Base-by-base conservation (phyloP, 208 protist species). In the Acanthamoeba castellanii region DNA sequence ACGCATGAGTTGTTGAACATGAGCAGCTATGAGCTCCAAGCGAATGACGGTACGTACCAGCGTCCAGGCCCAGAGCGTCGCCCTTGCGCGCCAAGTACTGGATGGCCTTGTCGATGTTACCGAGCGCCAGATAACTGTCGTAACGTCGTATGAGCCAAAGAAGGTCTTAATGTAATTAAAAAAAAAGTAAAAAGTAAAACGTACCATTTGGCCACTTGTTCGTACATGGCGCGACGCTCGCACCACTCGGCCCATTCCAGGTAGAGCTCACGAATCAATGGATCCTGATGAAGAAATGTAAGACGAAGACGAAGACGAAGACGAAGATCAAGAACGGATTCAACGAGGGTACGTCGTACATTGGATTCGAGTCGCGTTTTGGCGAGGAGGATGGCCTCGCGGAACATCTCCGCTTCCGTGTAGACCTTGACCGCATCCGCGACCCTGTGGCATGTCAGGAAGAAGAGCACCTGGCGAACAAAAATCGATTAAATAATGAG, bases 161-260 rank as follows among this genome's bases (percentile, higher is more conserved):
- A n/a, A n/a, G n/a, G n/a, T n/a, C n/a, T n/a, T n/a, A n/a, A n/a
- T n/a, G n/a, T n/a, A n/a, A n/a, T n/a, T n/a, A n/a, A n/a, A n/a
- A n/a, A 47, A 45, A 68, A 37, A 30, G 84, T 18, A 47, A 32
- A 2, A 72, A 30, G 1, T 13, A 20, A 25, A 22, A n/a, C 0
- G 55, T 92, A 92, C 85, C 85, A 92, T 70, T 92, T 92, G 55
- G 85, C 85, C 16, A 34, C 85, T 27, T 92, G 85, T 52, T 92
- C 85, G 45, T 45, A 92, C 85, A 92, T 92, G n/a, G 30, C 45
- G 4, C 64, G 55, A 59, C 45, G 55, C 25, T 92, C 85, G 64
- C 85, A 92, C 85, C 85, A 92, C 37, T 92, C 55, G 64, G 85
- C 85, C 85, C 85, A 92, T 18, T 52, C 64, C 30, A 76, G 30